These are phyloP conservation scores for Fragaria nilgerrensis DNA, from an alignment of 306 rosid species.

Conservation along the genomic window DNA sequence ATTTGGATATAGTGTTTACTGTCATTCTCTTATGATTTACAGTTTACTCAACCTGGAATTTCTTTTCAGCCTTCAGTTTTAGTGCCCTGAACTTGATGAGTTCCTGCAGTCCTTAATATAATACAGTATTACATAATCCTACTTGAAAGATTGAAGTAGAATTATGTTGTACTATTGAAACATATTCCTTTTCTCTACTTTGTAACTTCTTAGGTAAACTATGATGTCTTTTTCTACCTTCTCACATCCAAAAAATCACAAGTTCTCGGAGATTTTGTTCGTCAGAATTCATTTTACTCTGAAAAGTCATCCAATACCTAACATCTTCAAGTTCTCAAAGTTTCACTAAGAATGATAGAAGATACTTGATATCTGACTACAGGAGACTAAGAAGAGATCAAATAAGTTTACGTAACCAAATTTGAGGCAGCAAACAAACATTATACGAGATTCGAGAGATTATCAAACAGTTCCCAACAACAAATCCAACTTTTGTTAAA, in stretches of 20 bases:
- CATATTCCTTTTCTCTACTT: background rate
- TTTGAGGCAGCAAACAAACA: background rate
- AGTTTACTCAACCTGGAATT: background rate
- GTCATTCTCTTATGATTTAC: background rate
- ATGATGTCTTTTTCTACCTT: background rate
- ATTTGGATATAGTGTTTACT: background rate
- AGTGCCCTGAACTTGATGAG: background rate
- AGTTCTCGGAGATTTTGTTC: background rate
- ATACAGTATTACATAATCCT: background rate
- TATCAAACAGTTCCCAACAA: background rate
- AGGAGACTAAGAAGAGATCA: background rate
- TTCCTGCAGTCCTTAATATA: background rate
- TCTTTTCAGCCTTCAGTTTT: background rate
- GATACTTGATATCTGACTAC: background rate
- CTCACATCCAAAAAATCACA: background rate
- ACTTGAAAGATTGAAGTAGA: too few species aligned
- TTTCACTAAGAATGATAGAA: constrained; percentile 4
- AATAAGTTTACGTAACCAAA: background rate
- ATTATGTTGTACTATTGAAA: background rate
- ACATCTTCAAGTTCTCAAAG: background rate
- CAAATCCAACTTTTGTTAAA: background rate
- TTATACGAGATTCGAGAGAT: background rate
- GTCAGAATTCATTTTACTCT: background rate
- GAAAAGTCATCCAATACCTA: background rate
- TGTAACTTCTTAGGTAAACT: background rate